Conservation (phyloP, 495 filamentous ascomycete species). For the Pseudomonodictys pantanalensis region DNA sequence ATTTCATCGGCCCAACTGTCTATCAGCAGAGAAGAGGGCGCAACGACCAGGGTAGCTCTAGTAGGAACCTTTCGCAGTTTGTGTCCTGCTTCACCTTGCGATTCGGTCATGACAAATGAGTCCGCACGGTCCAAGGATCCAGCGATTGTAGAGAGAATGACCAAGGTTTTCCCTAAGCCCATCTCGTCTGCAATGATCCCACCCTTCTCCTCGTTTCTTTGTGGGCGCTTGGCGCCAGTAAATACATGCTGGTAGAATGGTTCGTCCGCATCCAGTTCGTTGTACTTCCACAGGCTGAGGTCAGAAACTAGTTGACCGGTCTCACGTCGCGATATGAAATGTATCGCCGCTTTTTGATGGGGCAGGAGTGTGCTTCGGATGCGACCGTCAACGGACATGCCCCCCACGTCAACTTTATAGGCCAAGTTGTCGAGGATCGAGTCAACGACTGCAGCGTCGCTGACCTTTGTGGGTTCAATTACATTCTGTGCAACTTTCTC, state of each 20-base stretch:
- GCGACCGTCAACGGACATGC: constrained; percentile 1
- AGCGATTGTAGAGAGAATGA: constrained; percentile 5
- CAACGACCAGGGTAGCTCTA: constrained; percentile 7
- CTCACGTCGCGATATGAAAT: constrained; percentile 10
- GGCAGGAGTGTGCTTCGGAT: background rate
- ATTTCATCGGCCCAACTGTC: constrained; percentile 9
- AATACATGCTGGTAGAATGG: constrained; percentile 16
- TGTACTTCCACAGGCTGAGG: constrained; percentile 1
- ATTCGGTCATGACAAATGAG: background rate
- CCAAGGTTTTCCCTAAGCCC: constrained; percentile 13
- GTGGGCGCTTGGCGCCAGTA: constrained; percentile 9
- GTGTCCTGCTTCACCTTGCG: background rate
- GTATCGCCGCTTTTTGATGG: constrained; percentile 12
- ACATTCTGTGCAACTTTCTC: background rate
- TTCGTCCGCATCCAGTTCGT: background rate
- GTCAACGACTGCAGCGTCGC: background rate
- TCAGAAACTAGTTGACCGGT: background rate
- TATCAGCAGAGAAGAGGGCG: constrained; percentile 2
- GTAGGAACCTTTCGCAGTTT: background rate
- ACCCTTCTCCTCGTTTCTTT: background rate
- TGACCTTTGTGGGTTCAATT: background rate
- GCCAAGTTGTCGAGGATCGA: constrained; percentile 2
- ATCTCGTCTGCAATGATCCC: constrained; percentile 19
- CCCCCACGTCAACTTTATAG: background rate
- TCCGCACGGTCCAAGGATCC: constrained; percentile 6